Base-by-base conservation (phyloP, 805 yeast species). In the Wickerhamiella galacta region DNA sequence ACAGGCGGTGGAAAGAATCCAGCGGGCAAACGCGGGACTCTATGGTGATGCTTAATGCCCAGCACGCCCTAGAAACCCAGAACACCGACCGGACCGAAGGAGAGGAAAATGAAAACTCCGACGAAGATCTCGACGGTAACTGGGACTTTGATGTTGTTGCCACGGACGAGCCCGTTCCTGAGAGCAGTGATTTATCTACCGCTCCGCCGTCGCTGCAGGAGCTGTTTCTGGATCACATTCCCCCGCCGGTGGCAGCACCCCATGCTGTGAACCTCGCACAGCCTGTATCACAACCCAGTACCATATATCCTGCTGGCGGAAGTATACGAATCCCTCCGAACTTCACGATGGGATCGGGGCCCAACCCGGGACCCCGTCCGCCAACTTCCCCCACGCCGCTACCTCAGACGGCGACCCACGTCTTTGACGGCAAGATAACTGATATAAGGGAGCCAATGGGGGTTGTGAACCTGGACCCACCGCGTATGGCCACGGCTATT, bases 161-260 rank as follows among this genome's bases (percentile, higher is more conserved):
- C 14, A 30, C 25, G n/a, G 20, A 23, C 14, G 25, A 26, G 20
- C 18, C 27, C 23, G 29, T 34, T 16, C 18, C 24, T 6, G 32
- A 16, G 20, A 7, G 14, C 16, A 19, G 17, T 14, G 34, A 21
- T 17, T 31, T 41, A 26, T 58, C 60, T 28, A 75, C 66, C 25
- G 75, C 81, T 0, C 93, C 93, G 1, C 72, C 70, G 48, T 75
- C 90, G 2, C 56, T 82, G 20, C 54, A 75, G 37, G 72, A 72
- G 48, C 53, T 82, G 18, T 81, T 81, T 49, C 21, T 15, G 6
- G 28, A 25, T 8, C 6, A 17, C 8, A 18, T 12, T n/a, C n/a
- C n/a, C n/a, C n/a, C n/a, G n/a, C n/a, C n/a, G n/a, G n/a, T n/a
- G n/a, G n/a, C n/a, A n/a, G n/a, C n/a, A n/a, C n/a, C n/a, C n/a